phyloP scores from a whole-genome alignment of 129 eudicot genomes.

The Flaveria bidentis region DNA sequence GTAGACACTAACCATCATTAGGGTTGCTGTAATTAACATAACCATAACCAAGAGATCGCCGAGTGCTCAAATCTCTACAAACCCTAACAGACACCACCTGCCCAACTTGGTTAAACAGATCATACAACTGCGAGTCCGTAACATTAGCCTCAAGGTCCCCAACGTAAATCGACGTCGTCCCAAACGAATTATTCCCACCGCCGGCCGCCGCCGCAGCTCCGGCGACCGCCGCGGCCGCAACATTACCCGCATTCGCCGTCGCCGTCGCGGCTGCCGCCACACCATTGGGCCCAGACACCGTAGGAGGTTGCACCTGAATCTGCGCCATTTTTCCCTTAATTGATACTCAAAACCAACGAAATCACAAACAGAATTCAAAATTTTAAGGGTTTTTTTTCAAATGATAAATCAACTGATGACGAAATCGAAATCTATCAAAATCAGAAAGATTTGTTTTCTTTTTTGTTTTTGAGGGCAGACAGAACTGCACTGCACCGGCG shows the following conservation, averaged over 20 bases:
- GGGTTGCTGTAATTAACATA: conserved; percentile 71
- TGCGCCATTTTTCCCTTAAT: conserved; percentile 51
- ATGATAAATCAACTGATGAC: no score
- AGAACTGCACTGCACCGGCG: conserved; percentile 61
- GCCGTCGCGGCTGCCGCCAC: conserved; percentile 19
- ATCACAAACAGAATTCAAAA: conserved; percentile 5
- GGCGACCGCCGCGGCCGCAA: conserved; percentile 26
- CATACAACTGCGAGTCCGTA: conserved; percentile 73
- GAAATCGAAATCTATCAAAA: no score
- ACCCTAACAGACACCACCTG: conserved; percentile 90
- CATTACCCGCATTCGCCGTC: conserved; percentile 20
- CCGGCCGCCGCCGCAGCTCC: conserved; percentile 28
- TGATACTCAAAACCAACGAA: conserved; percentile 10
- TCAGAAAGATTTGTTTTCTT: conserved; percentile 14
- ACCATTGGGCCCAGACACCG: conserved; percentile 47
- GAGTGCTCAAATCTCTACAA: conserved; percentile 66
- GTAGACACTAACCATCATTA: conserved; percentile 53
- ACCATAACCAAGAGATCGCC: conserved; percentile 79
- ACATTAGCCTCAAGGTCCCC: conserved; percentile 68
- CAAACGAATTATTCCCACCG: conserved; percentile 38
- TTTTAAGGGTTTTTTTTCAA: conserved; percentile 13
- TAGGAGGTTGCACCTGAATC: conserved; percentile 60
- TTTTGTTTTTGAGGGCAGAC: conserved; percentile 61
- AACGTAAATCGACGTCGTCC: conserved; percentile 69
- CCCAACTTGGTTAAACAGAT: conserved; percentile 71